phyloP scores from a whole-genome alignment of 148 eudicot species.

The Nepenthes gracilis region DNA sequence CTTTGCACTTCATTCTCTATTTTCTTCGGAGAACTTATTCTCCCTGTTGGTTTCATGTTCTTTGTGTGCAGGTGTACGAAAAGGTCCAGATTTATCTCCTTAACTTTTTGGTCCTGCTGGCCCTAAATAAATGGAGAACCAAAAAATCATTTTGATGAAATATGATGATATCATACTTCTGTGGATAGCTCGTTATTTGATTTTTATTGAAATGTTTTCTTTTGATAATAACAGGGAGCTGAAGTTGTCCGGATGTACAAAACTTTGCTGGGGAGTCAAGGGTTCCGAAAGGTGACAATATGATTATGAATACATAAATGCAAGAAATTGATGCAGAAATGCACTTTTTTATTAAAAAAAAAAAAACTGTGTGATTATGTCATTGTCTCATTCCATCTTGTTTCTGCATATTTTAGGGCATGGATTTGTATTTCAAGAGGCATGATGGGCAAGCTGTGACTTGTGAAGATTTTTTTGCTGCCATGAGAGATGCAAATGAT shows the following conservation, averaged over 20 bases:
- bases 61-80: constrained; percentile 63
- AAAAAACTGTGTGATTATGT: not conserved
- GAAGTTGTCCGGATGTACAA: constrained; percentile 99
- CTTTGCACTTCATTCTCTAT: not conserved
- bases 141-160: no score
- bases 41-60: constrained; percentile 9
- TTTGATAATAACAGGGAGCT: constrained; percentile 51
- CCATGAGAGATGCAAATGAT: constrained; percentile 93
- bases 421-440: constrained; percentile 90
- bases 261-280: constrained; percentile 77
- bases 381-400: constrained; percentile 5
- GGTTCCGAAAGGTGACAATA: constrained; percentile 70
- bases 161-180: no score
- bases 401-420: constrained; percentile 41
- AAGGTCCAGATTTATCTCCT: constrained; percentile 35
- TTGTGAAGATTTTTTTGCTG: constrained; percentile 93
- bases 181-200: no score
- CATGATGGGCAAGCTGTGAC: constrained; percentile 99
- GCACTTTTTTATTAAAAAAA: not conserved
- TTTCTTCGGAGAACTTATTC: constrained; percentile 7
- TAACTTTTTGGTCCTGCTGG: not conserved
- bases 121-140: not conserved
- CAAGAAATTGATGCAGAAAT: not conserved
- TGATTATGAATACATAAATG: not conserved
- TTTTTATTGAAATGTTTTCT: not conserved